These are phyloP conservation scores for Penicillium desertorum DNA, from an alignment of 495 filamentous ascomycete genomes.

Conservation along the genomic window DNA sequence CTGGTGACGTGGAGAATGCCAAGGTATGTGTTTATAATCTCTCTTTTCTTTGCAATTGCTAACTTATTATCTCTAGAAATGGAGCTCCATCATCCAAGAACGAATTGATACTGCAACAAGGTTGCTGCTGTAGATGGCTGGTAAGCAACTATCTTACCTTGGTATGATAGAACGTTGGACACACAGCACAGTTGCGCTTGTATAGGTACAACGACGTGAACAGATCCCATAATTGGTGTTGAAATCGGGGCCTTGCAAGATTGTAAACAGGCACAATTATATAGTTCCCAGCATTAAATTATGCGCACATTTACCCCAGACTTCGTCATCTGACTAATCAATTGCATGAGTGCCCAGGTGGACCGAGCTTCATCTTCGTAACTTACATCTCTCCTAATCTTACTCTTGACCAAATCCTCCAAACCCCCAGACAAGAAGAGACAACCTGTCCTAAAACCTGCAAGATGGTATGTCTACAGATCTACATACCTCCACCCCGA, in stretches of 20 bases:
- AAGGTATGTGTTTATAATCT: constrained; percentile 30
- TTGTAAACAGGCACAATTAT: background rate
- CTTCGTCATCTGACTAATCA: constrained; percentile 13
- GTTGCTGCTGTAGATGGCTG: constrained; percentile 30
- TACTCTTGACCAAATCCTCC: background rate
- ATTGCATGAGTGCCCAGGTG: no score
- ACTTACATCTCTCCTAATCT: background rate
- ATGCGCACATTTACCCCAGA: constrained; percentile 12
- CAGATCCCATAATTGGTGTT: background rate
- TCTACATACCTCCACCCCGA: background rate
- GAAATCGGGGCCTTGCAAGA: background rate
- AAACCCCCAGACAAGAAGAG: background rate
- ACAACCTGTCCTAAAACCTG: background rate
- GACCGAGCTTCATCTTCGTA: background rate
- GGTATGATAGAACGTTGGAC: background rate
- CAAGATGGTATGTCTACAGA: constrained; percentile 5
- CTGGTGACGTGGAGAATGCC: constrained; percentile 47
- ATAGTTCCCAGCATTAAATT: background rate
- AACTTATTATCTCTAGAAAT: constrained; percentile 37
- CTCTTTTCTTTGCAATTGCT: constrained; percentile 4
- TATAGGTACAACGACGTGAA: background rate
- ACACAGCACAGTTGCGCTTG: background rate
- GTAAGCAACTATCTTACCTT: background rate
- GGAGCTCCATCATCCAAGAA: constrained; percentile 44
- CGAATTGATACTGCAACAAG: constrained; percentile 40